Evolutionary conservation across 805 yeast genomes (phyloP), one percentile per base, ranked within the genome.

Genomic region (Cyberlindnera maritima): DNA sequence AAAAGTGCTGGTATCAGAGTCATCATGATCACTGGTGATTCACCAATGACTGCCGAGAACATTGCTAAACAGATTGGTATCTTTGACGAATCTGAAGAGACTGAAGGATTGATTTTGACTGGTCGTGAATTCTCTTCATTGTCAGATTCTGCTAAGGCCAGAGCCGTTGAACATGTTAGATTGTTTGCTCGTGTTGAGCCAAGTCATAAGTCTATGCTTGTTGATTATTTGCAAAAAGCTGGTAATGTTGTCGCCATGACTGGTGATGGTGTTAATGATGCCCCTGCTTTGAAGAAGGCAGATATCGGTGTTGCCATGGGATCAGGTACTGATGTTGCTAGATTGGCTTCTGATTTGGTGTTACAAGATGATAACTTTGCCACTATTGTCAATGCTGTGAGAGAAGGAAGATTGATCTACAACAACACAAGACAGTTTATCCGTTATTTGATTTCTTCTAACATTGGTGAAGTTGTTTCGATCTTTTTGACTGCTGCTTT

Each of bases 261-360:
- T n/a, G 96, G 96, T 47, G 95, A 86, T 64, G 95, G 95, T 61
- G 92, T 87, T 19, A 86, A 86, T 64, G 95, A 86, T 68, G 94
- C 95, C 0, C 95, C 95, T 5, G 91, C 95, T 6, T 72, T 86
- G 55, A 85, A 84, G 62, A 75, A 86, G 48, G 84, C 85, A 5
- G 83, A 80, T 59, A 80, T 80, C 46, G 85, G 85, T 46, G 73
- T 80, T 55, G 77, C 83, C 12, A 79, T 80, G 83, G 83, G 84
- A 2, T 72, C 78, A 41, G 84, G 83, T 13, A 76, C 83, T 1
- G 83, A 79, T 60, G 82, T 79, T 19, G 84, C 84, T 4, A 75
- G 79, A 54, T 72, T 77, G 44, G 83, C 83, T 2, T 73, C 80
- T 15, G 83, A 78, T 61, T 73, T 78, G 62, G 80, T 78, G 14